Evolutionary conservation across 345 rosid species (phyloP).

Genomic region (Sonneratia caseolaris): DNA sequence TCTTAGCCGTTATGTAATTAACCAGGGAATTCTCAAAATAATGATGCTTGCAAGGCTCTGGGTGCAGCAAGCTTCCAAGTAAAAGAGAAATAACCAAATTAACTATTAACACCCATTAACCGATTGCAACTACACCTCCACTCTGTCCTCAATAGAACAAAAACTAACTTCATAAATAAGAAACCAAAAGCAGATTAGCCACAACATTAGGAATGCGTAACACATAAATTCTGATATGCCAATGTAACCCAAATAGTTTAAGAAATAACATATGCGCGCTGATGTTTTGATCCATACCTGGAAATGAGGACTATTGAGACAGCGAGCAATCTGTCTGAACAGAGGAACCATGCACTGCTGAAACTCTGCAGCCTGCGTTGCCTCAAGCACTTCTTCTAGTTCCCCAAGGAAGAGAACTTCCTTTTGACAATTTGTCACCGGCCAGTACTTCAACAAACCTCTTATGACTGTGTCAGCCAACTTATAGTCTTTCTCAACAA

Average conservation of each 20-base stretch:
- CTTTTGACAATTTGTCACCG: slow-evolving; percentile 42
- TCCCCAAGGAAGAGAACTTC: slow-evolving; percentile 47
- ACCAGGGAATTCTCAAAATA: too few species aligned
- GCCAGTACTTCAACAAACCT: slow-evolving; percentile 43
- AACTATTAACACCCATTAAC: not conserved
- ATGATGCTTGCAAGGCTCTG: not conserved
- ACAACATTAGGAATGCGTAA: too few species aligned
- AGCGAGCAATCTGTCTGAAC: slow-evolving; percentile 41
- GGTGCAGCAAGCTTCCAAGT: not conserved
- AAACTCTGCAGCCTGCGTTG: slow-evolving; percentile 36
- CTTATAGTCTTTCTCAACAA: slow-evolving; percentile 43
- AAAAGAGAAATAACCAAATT: not conserved
- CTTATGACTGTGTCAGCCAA: slow-evolving; percentile 41
- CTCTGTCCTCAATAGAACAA: not conserved
- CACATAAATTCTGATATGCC: not conserved
- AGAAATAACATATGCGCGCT: too few species aligned
- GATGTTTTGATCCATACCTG: slow-evolving; percentile 20
- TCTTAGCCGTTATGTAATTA: too few species aligned
- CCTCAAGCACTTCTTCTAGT: slow-evolving; percentile 44
- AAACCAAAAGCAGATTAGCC: not conserved
- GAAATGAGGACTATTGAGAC: slow-evolving; percentile 42
- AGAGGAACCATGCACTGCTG: slow-evolving; percentile 42
- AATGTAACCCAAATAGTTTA: not conserved
- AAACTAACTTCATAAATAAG: not conserved
- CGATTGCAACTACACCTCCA: not conserved